Percentiles rank a stretch among this genome's conserved stretches.
These are phyloP conservation scores for Craterostigma plantagineum DNA, from an alignment of 257 asterid genomes.

Conservation along the genomic window DNA sequence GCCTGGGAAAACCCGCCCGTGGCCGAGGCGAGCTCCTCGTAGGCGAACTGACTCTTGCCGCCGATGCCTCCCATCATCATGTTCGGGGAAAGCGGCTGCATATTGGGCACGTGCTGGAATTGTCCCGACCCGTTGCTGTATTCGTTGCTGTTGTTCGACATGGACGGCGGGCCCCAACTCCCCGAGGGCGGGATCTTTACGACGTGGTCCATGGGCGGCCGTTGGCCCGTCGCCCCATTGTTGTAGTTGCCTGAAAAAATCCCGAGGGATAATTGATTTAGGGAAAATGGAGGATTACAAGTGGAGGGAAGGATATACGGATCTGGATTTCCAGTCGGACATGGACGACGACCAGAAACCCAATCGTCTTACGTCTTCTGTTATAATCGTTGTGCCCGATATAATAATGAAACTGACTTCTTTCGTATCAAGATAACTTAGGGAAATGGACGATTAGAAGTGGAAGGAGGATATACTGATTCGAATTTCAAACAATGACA, in stretches of 20 bases:
- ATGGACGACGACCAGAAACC: too few relatives aligned
- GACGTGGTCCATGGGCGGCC: constrained; percentile 13
- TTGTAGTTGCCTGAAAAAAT: not conserved
- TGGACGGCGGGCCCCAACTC: constrained; percentile 16
- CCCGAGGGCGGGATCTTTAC: constrained; percentile 15
- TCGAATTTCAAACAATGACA: too few relatives aligned
- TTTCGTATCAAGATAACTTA: too few relatives aligned
- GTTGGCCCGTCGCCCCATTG: constrained; percentile 6
- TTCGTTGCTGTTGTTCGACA: constrained; percentile 13
- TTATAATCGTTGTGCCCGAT: too few relatives aligned
- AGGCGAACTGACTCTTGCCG: constrained; percentile 34
- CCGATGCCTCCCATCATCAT: constrained; percentile 11
- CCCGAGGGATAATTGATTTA: not conserved
- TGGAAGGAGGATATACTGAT: too few relatives aligned
- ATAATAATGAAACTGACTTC: too few relatives aligned
- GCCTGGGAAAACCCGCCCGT: constrained; percentile 35
- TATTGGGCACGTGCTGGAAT: constrained; percentile 6
- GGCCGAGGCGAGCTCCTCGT: constrained; percentile 38
- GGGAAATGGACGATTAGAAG: too few relatives aligned
- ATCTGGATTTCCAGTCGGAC: too few relatives aligned
- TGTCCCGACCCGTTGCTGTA: constrained; percentile 13
- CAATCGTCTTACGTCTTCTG: too few relatives aligned
- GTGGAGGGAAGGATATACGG: too few relatives aligned
- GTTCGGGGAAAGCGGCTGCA: constrained; percentile 17
- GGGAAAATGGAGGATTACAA: too few relatives aligned